phyloP scores from a whole-genome alignment of 2,329 filamentous ascomycete species.

The Phaeosphaeriaceae sp. region DNA sequence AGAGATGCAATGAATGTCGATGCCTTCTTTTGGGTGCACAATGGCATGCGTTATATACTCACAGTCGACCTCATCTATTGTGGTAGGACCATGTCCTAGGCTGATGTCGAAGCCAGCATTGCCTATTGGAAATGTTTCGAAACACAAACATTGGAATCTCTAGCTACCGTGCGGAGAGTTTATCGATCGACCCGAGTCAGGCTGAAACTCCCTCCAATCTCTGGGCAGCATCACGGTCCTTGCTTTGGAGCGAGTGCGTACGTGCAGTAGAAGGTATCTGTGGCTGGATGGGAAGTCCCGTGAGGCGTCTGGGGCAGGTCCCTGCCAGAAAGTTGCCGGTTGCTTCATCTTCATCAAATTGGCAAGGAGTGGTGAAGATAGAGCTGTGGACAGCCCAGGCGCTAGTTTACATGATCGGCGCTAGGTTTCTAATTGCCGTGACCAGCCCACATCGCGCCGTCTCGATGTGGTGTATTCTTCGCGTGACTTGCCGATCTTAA shows the following conservation, averaged over 20 bases:
- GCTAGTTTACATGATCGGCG: not conserved
- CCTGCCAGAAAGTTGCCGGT: not conserved
- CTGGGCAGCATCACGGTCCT: not conserved
- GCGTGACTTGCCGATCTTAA: not conserved
- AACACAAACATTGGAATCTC: not conserved
- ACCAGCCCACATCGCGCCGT: not conserved
- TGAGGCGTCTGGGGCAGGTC: not conserved
- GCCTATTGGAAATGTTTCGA: not conserved
- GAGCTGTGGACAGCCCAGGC: not conserved
- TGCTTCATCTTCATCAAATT: not conserved
- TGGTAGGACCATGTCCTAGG: not conserved
- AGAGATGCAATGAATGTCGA: not conserved
- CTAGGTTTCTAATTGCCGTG: not conserved
- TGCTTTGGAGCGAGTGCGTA: not conserved
- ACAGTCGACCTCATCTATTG: not conserved
- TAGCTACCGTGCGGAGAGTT: not conserved
- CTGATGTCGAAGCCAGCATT: not conserved
- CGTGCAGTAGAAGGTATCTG: not conserved
- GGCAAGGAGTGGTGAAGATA: not conserved
- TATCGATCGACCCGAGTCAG: not conserved
- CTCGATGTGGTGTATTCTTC: not conserved
- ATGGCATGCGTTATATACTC: not conserved
- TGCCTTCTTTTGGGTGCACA: not conserved
- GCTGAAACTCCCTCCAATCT: not conserved
- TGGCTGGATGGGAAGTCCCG: not conserved